A percentile compares a stretch with the other conserved stretches of the same genome.
Conservation (phyloP, 176 grass and related monocot species). For the Pharus latifolius region DNA sequence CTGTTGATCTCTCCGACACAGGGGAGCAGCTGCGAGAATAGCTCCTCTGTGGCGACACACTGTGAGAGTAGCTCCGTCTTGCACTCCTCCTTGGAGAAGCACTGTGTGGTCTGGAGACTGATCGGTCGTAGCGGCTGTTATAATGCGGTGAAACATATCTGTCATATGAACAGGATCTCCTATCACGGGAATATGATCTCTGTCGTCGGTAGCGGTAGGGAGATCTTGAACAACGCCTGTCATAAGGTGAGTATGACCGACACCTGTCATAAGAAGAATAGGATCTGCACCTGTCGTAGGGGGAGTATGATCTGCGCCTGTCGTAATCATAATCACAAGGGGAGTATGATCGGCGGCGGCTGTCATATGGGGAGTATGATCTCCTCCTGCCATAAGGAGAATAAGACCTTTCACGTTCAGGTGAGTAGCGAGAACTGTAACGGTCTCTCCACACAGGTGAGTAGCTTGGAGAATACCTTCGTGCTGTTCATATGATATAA, state of each 20-base stretch:
- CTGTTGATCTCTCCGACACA: background rate
- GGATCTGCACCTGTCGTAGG: background rate
- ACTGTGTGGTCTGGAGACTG: conserved; percentile 12
- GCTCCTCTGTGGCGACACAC: conserved; percentile 19
- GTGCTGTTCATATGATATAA: conserved; percentile 17
- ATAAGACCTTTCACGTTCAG: conserved; percentile 28
- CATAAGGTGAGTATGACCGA: conserved; percentile 2
- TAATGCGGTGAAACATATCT: conserved; percentile 31
- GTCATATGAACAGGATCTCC: background rate
- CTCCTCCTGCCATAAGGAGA: conserved; percentile 23
- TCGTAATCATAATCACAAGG: background rate
- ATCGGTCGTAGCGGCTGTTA: background rate
- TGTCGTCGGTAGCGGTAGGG: conserved; percentile 9
- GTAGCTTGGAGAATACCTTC: conserved; percentile 35
- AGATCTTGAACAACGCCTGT: background rate
- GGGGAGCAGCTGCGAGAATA: conserved; percentile 25
- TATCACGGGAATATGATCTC: conserved; percentile 2
- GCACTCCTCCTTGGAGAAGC: background rate
- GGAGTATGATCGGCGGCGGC: conserved; percentile 3
- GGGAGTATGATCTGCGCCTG: background rate
- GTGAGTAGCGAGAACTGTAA: conserved; percentile 36
- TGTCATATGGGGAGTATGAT: conserved; percentile 5
- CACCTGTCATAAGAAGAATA: conserved; percentile 10
- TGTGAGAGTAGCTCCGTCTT: conserved; percentile 24
- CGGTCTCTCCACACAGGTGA: conserved; percentile 28